Base-by-base conservation (phyloP, 345 rosid species). In the Microcos paniculata region DNA sequence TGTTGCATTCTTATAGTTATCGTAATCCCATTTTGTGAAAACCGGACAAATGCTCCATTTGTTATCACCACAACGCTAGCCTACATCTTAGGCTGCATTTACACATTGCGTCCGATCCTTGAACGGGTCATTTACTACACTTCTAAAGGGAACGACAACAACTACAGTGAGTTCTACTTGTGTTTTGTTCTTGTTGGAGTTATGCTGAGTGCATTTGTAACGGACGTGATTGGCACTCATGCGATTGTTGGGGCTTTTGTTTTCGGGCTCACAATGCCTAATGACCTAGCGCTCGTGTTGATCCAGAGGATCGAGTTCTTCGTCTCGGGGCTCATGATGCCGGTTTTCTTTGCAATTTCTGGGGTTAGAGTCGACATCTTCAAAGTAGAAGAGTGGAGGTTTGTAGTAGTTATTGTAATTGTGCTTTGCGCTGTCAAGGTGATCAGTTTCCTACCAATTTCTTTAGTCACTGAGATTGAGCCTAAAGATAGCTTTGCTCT, bases 161-260 rank as follows among this genome's bases (percentile, higher is more conserved):
- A 84, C 46, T 87, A 82, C 63, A 90, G 92, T 62, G 98, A 96
- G 62, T 87, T 85, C 83, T 80, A 87, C 63, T 80, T 96, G 35
- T 90, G 95, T 59, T 79, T 96, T 19, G 89, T 92, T 74, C 91
- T 96, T 10, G 91, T 97, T 0, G 99, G 99, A 48, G 97, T 90
- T 4, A 88, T 96, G 91, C 83, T 96, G 71, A 83, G 88, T 0
- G 97, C 97, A 16, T 91, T 96, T 78, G 66, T 91, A 12, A 92
- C 99, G 0, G 99, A 94, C 52, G 89, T 97, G 12, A 87, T 89
- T 0, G 99, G 99, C 49, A 96, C 98, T 40, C 99, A 96, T 84
- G 86, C 95, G 10, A 90, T 92, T 21, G 90, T 92, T 33, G 99
- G 99, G 10, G 97, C 97, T 0, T 96, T 96, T 76, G 84, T 93